Evolutionary conservation across 768 basidiomycete genomes (phyloP), one percentile per base, ranked within the genome.

Genomic region (Boletus vinaceobasis): DNA sequence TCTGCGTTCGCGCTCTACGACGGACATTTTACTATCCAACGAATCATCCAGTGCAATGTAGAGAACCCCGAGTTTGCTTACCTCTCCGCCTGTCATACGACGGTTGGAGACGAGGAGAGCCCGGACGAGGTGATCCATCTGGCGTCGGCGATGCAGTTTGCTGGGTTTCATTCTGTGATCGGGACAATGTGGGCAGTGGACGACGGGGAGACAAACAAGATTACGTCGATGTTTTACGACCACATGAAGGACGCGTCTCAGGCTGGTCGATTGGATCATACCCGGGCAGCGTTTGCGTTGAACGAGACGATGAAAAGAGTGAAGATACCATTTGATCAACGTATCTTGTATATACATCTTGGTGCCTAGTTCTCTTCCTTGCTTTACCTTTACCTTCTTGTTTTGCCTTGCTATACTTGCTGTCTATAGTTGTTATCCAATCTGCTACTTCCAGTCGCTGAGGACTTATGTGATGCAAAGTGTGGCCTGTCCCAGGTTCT

Each of bases 31-130:
- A 50, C 48, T 1, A 49, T 62, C 9, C 19, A 53, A 3, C 15
- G 21, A 2, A 62, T 62, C 47, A 50, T 50, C 3, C 55, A 26
- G 14, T 48, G 31, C 1, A 29, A 52, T 1, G 27, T 62, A 1
- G 9, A 38, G 6, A 47, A 52, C 7, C 10, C 45, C 6, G 35
- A 61, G 23, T 55, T 55, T 14, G 60, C 60, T 2, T 61, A 57
- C 9, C 44, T 70, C 5, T 38, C 36, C 13, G 63, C 65, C 1
- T 69, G 65, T 19, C 36, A 48, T 51, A 63, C 68, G 14, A 58
- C 66, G 3, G 54, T 50, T 4, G 65, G 67, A 15, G 47, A 23
- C 4, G 23, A 23, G 23, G 23, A 23, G 4, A 23, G 23, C 4
- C 23, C 23, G 4, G 23, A 23, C 23, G 23, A 23, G 23, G 23